These are phyloP conservation scores for Chaetomidium leptoderma DNA, from an alignment of 495 filamentous ascomycete species.

Conservation along the genomic window DNA sequence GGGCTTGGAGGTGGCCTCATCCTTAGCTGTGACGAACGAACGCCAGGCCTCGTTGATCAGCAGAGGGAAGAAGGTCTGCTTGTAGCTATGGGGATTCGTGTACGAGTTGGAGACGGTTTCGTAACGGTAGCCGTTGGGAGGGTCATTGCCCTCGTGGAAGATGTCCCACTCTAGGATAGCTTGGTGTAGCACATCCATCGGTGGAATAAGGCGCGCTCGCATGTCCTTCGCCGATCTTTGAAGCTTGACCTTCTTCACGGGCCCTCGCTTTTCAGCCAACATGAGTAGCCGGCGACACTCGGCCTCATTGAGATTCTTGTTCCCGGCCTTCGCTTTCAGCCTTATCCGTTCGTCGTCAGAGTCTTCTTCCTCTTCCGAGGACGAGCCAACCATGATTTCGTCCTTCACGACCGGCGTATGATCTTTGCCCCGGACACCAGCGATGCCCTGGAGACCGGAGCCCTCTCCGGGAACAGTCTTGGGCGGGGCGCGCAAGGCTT, in stretches of 20 bases:
- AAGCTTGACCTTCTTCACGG: constrained; percentile 74
- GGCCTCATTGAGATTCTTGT: constrained; percentile 46
- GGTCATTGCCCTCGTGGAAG: constrained; percentile 79
- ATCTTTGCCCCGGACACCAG: constrained; percentile 74
- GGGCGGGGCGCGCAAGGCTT: constrained; percentile 53
- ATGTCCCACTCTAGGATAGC: constrained; percentile 89
- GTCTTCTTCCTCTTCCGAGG: constrained; percentile 67
- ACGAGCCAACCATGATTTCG: constrained; percentile 88
- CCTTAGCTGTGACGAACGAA: constrained; percentile 80
- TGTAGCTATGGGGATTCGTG: constrained; percentile 68
- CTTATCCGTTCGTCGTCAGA: constrained; percentile 47
- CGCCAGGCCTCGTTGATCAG: constrained; percentile 95
- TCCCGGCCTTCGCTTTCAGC: constrained; percentile 44
- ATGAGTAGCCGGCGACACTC: constrained; percentile 50
- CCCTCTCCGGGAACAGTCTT: constrained; percentile 66
- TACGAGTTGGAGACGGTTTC: constrained; percentile 71
- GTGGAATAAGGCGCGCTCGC: constrained; percentile 85
- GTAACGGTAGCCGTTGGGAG: constrained; percentile 70
- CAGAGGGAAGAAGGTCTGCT: constrained; percentile 83
- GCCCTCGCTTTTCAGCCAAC: constrained; percentile 50
- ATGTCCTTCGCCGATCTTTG: constrained; percentile 81
- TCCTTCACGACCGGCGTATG: constrained; percentile 54
- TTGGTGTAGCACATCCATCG: constrained; percentile 79
- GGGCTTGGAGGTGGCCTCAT: constrained; percentile 72
- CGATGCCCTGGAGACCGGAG: constrained; percentile 67